Percentiles rank a stretch among this genome's conserved stretches.
Evolutionary conservation across 805 yeast genomes (phyloP).

Genomic region (Hemisphaericaspora nanyangensis): DNA sequence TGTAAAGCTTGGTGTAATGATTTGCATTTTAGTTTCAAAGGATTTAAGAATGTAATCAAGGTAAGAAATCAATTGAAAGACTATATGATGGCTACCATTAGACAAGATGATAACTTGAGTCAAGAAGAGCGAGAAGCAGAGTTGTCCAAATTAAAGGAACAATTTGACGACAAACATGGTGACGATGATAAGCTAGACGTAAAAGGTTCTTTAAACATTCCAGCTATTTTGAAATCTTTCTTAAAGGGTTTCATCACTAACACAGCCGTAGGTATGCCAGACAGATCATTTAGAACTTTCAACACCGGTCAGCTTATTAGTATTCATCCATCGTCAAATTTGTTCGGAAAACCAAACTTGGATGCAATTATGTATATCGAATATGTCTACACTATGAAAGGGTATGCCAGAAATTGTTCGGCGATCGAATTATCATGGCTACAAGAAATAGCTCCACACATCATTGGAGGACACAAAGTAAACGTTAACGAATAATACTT

Average conservation of each 20-base stretch:
- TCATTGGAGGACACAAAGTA: slow-evolving; percentile 43
- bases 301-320: slow-evolving; percentile 79
- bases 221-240: slow-evolving; percentile 70
- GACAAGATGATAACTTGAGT: slow-evolving; percentile 33
- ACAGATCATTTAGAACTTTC: slow-evolving; percentile 85
- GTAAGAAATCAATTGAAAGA: slow-evolving; percentile 72
- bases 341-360: slow-evolving; percentile 68
- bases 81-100: slow-evolving; percentile 54
- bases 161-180: slow-evolving; percentile 15
- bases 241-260: slow-evolving; percentile 79
- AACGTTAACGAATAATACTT: slow-evolving; percentile 22
- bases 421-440: slow-evolving; percentile 81
- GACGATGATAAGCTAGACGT: slow-evolving; percentile 20
- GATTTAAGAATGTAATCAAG: slow-evolving; percentile 70
- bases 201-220: slow-evolving; percentile 43
- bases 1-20: slow-evolving; percentile 81
- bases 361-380: slow-evolving; percentile 95
- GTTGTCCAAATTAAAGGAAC: slow-evolving; percentile 20
- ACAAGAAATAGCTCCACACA: slow-evolving; percentile 72
- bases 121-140: slow-evolving; percentile 24
- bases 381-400: slow-evolving; percentile 88
- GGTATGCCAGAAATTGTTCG: slow-evolving; percentile 88
- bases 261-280: slow-evolving; percentile 93
- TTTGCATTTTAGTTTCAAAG: slow-evolving; percentile 70
- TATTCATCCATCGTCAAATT: slow-evolving; percentile 84